Percentiles rank a stretch among this genome's conserved stretches.
phyloP scores from a whole-genome alignment of 2,329 filamentous ascomycete species.

The Sporothrix luriei region DNA sequence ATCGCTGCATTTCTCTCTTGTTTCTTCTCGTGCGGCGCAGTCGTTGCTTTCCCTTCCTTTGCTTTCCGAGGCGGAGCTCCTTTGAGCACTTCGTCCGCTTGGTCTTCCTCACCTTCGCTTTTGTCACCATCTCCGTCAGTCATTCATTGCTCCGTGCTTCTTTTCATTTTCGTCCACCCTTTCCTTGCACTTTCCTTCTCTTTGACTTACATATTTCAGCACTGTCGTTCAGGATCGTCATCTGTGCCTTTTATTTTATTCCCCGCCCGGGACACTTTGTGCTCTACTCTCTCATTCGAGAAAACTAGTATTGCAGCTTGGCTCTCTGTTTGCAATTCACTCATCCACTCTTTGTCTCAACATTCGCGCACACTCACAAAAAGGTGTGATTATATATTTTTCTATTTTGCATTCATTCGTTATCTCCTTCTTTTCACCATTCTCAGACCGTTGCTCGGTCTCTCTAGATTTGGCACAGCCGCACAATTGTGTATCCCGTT shows the following conservation, averaged over 20 bases:
- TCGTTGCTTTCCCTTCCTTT: neutral
- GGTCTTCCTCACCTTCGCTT: neutral
- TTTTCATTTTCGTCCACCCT: neutral
- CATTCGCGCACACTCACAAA: neutral
- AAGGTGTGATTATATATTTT: neutral
- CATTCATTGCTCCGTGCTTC: neutral
- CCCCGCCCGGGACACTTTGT: neutral
- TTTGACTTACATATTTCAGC: neutral
- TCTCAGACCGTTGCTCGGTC: neutral
- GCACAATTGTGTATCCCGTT: neutral
- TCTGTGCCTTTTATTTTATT: neutral
- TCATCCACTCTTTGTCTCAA: slow-evolving; percentile 2
- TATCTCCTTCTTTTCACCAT: neutral
- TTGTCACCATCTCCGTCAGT: slow-evolving; percentile 1
- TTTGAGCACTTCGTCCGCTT: slow-evolving; percentile 6
- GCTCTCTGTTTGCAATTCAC: neutral
- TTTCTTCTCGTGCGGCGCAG: neutral
- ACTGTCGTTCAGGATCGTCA: slow-evolving; percentile 12
- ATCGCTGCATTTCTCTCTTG: neutral
- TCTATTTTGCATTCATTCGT: neutral
- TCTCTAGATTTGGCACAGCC: neutral
- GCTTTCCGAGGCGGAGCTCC: neutral
- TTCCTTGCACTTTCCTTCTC: neutral
- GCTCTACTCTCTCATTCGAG: neutral
- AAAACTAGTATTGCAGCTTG: neutral